These are phyloP conservation scores for Xylaria sp. DNA, from an alignment of 2,329 filamentous ascomycete genomes.

Conservation along the genomic window DNA sequence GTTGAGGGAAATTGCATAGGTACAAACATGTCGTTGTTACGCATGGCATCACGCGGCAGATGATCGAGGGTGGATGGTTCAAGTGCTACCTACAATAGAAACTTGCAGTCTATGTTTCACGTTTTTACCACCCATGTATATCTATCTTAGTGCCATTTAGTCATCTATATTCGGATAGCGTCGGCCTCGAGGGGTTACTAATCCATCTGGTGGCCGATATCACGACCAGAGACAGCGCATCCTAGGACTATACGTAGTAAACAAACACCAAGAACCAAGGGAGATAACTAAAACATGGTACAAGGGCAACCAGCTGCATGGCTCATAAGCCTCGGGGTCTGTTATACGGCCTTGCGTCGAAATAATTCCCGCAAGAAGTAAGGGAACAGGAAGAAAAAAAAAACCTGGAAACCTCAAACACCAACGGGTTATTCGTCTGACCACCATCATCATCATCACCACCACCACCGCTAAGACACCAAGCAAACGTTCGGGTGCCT, in stretches of 20 bases:
- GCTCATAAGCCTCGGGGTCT: not conserved
- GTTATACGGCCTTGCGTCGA: conserved; percentile 3
- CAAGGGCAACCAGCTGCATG: too few species aligned
- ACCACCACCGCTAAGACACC: too few species aligned
- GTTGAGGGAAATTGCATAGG: not conserved
- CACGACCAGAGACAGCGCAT: not conserved
- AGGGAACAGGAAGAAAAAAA: not conserved
- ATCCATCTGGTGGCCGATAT: not conserved
- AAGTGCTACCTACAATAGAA: not conserved
- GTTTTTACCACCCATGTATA: not conserved
- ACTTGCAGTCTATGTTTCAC: not conserved
- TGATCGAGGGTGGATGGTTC: not conserved
- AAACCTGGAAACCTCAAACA: conserved; percentile 19
- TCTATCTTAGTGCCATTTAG: too few species aligned
- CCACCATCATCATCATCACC: conserved; percentile 1
- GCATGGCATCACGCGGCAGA: not conserved
- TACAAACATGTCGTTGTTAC: not conserved
- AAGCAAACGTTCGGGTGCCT: not conserved
- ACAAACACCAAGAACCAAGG: not conserved
- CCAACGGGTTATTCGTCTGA: conserved; percentile 24
- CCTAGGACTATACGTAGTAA: not conserved
- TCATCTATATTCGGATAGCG: not conserved
- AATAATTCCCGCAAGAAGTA: not conserved
- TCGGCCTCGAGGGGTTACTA: not conserved
- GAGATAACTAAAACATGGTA: too few species aligned